Base-by-base conservation (phyloP, 163 green algal genomes). In the Chloromonas sp. region DNA sequence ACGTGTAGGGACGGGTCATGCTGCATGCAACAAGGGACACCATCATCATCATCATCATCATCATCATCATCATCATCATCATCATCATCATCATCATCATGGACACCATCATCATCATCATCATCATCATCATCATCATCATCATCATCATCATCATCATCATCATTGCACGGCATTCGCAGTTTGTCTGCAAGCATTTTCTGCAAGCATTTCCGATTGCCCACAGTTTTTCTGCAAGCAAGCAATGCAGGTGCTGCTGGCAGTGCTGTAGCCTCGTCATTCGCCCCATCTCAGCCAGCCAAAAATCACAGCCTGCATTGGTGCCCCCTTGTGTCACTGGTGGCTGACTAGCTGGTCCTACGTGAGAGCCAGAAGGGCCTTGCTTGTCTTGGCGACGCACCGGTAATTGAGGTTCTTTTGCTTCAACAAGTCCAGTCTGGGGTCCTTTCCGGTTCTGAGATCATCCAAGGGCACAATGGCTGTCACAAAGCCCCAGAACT, bases 401-500 rank as follows among this genome's bases (percentile, higher is more conserved):
- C 84, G 82, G 78, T 81, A 89, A 36, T 83, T 84, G 79, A 85
- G 86, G 83, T 62, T 60, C 61, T 89, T 87, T 15, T 81, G 3
- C 71, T 87, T 85, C 0, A 89, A 66, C 80, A 85, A 71, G 62
- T 85, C 71, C 58, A 89, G 83, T 14, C 86, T 74, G 3, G 83
- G 60, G 76, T 89, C 86, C 14, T 84, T 87, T 14, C 86, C 86
- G 5, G 66, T 11, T 11, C 5, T 5, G 36, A 89, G 83, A 59
- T 89, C 83, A 57, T 89, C 86, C 74, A 89, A 61, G 1, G 83
- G 83, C 0, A 84, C 79, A 2, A 89, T 70, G 60, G 80, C 80
- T 5, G 86, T 89, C 5, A 84, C 86, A 87, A 89, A 89, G 71
- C 86, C 86, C 86, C 86, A 89, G 60, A 89, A 85, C 80, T 87